A percentile compares a stretch with the other conserved stretches of the same genome.
phyloP scores from a whole-genome alignment of 768 basidiomycete species.

The Bullera alba region DNA sequence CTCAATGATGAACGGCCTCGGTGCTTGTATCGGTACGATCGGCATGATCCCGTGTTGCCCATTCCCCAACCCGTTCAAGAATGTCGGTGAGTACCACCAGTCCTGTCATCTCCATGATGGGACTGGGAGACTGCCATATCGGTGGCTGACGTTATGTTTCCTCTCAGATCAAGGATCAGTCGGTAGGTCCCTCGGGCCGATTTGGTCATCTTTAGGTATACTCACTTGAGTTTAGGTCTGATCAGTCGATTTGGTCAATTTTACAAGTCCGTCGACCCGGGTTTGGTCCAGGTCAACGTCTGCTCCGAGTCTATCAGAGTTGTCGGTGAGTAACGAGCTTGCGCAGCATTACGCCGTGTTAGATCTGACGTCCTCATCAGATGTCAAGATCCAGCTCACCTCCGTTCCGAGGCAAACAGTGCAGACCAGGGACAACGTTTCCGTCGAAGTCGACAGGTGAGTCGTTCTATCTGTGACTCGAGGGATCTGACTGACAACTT shows the following conservation, averaged over 20 bases:
- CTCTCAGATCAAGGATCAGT: slow-evolving; percentile 32
- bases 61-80: slow-evolving; percentile 47
- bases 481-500: background rate
- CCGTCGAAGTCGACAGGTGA: slow-evolving; percentile 61
- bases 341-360: background rate
- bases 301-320: slow-evolving; percentile 80
- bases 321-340: slow-evolving; percentile 52
- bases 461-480: slow-evolving; percentile 9
- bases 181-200: slow-evolving; percentile 9
- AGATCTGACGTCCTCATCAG: slow-evolving; percentile 9
- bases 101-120: background rate
- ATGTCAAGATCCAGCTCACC: slow-evolving; percentile 93
- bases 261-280: slow-evolving; percentile 69
- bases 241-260: slow-evolving; percentile 55
- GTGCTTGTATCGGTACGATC: slow-evolving; percentile 58
- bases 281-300: slow-evolving; percentile 84
- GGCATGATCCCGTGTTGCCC: slow-evolving; percentile 80
- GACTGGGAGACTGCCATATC: too few relatives aligned
- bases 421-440: slow-evolving; percentile 94
- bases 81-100: slow-evolving; percentile 59
- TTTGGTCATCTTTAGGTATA: slow-evolving; percentile 37
- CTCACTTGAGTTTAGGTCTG: slow-evolving; percentile 64
- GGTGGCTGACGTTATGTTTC: background rate
- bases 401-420: slow-evolving; percentile 51
- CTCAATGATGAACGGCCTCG: slow-evolving; percentile 66